Conservation (phyloP, 495 filamentous ascomycete species). For the Neurospora terricola region DNA sequence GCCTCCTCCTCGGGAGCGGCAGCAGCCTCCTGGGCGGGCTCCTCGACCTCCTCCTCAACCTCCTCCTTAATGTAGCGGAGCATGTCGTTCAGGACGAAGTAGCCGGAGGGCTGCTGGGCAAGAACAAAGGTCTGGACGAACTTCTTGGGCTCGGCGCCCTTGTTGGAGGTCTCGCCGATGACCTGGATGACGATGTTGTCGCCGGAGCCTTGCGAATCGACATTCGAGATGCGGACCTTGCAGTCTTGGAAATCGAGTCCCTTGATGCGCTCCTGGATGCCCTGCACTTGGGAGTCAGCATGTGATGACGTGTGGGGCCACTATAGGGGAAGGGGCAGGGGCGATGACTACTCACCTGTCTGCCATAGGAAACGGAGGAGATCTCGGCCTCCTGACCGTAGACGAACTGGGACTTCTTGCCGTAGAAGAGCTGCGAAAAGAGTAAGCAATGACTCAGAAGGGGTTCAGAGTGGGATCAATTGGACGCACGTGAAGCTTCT, state of each 20-base stretch:
- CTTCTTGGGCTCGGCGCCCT: constrained; percentile 77
- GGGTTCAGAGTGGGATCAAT: neutral
- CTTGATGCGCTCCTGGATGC: constrained; percentile 89
- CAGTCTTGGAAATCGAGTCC: constrained; percentile 89
- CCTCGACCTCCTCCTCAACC: constrained; percentile 45
- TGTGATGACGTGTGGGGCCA: neutral
- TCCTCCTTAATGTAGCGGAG: constrained; percentile 87
- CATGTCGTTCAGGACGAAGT: constrained; percentile 97
- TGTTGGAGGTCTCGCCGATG: constrained; percentile 95
- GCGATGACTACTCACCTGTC: constrained; percentile 52
- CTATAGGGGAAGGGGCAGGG: neutral
- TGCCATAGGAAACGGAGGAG: constrained; percentile 70
- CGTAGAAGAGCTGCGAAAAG: constrained; percentile 56
- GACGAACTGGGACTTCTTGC: constrained; percentile 72
- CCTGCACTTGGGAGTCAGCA: constrained; percentile 38
- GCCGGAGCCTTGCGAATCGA: constrained; percentile 88
- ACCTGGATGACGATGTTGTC: constrained; percentile 93
- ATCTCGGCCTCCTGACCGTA: constrained; percentile 82
- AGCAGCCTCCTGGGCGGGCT: constrained; percentile 27
- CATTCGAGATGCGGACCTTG: constrained; percentile 96
- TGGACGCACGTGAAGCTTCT: constrained; percentile 74
- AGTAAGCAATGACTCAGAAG: constrained; percentile 14
- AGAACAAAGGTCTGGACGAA: constrained; percentile 98
- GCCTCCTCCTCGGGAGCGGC: constrained; percentile 34
- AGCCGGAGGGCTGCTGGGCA: constrained; percentile 90